A percentile compares a stretch with the other conserved stretches of the same genome.
phyloP scores from a whole-genome alignment of 2,329 filamentous ascomycete species.

The Cryphonectria naterciae region DNA sequence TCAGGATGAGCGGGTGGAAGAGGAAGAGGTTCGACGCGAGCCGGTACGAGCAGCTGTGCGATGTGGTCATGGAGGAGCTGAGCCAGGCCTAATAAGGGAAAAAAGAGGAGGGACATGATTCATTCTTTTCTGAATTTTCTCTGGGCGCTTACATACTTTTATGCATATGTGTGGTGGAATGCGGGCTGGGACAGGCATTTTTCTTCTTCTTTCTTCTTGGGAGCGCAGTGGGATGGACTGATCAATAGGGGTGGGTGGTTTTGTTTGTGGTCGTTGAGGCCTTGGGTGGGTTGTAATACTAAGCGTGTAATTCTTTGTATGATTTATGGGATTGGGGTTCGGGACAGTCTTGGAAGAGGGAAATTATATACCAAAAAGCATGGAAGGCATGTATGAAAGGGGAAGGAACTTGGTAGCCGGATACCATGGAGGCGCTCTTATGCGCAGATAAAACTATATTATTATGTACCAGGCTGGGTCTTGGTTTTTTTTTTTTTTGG shows the following conservation, averaged over 20 bases:
- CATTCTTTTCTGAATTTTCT: background rate
- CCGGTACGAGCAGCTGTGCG: conserved; percentile 57
- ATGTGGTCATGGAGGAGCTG: conserved; percentile 57
- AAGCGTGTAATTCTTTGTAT: background rate
- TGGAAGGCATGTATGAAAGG: background rate
- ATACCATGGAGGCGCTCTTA: background rate
- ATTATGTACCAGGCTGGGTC: background rate
- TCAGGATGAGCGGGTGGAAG: conserved; percentile 59
- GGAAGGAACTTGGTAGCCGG: background rate
- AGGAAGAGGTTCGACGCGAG: conserved; percentile 58
- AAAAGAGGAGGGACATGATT: background rate
- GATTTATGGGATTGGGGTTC: conserved; percentile 9
- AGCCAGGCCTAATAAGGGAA: conserved; percentile 30
- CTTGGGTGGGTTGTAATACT: background rate
- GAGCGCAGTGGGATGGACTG: background rate
- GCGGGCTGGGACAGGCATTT: background rate
- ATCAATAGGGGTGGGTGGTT: background rate
- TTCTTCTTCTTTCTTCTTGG: background rate
- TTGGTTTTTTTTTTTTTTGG: background rate
- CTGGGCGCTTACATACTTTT: background rate
- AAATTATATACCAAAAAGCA: background rate
- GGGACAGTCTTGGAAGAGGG: background rate
- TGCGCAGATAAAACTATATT: background rate
- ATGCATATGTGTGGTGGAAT: conserved; percentile 1
- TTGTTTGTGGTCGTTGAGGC: background rate